Evolutionary conservation across 2,329 filamentous ascomycete genomes (phyloP).

Genomic region (Fusarium sp.): DNA sequence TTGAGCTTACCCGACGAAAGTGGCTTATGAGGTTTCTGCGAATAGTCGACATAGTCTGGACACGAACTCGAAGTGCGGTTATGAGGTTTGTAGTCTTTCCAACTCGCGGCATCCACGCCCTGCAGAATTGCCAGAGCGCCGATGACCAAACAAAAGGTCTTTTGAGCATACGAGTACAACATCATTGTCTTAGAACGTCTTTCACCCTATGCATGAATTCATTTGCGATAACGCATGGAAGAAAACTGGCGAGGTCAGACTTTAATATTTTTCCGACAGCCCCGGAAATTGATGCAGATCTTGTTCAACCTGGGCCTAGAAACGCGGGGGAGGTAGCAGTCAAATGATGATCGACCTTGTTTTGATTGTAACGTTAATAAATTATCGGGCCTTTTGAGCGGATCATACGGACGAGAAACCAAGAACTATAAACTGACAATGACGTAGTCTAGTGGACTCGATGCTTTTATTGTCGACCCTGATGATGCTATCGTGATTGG

Average conservation of each 20-base stretch:
- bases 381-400: constrained; percentile 16
- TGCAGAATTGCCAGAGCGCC: neutral
- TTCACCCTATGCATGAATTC: too few species aligned
- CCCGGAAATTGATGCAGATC: constrained; percentile 1
- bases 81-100: constrained; percentile 27
- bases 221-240: neutral
- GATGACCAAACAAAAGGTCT: neutral
- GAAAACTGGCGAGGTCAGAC: neutral
- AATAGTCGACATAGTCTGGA: constrained; percentile 29
- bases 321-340: constrained; percentile 12
- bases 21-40: constrained; percentile 9
- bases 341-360: neutral
- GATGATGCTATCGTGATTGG: constrained; percentile 7
- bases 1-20: constrained; percentile 18
- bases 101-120: neutral
- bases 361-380: constrained; percentile 27
- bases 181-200: neutral
- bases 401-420: neutral
- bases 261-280: neutral
- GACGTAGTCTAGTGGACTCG: constrained; percentile 15
- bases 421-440: neutral
- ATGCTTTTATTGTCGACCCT: neutral
- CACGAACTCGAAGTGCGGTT: constrained; percentile 16
- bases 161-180: neutral
- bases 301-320: constrained; percentile 1